These are phyloP conservation scores for Aspergillus heteromorphus DNA, from an alignment of 495 filamentous ascomycete genomes.

Conservation along the genomic window DNA sequence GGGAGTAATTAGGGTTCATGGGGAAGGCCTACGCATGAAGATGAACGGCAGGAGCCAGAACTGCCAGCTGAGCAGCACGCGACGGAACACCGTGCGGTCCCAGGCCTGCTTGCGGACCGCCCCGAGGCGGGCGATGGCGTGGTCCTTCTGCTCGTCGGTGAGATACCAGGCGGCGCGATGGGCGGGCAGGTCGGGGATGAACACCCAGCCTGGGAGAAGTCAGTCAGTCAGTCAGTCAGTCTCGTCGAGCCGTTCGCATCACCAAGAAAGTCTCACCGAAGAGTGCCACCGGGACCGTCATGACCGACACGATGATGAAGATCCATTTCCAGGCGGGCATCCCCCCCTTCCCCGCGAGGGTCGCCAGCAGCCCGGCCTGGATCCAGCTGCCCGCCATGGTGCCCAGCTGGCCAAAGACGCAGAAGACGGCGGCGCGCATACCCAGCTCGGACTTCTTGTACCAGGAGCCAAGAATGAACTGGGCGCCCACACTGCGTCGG, in stretches of 20 bases:
- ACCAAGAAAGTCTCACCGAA: conserved; percentile 21
- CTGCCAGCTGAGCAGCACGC: conserved; percentile 31
- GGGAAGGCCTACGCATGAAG: conserved; percentile 29
- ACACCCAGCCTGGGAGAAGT: conserved; percentile 27
- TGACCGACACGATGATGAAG: conserved; percentile 29
- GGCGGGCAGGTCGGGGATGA: conserved; percentile 30
- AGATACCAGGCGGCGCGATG: conserved; percentile 31
- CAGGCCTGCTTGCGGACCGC: conserved; percentile 18
- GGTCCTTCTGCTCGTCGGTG: conserved; percentile 27
- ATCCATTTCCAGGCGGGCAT: conserved; percentile 32
- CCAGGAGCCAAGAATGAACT: conserved; percentile 28
- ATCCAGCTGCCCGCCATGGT: conserved; percentile 30
- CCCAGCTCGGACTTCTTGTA: conserved; percentile 27
- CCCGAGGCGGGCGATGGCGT: conserved; percentile 24
- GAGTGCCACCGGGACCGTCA: conserved; percentile 25
- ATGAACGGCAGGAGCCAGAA: conserved; percentile 31
- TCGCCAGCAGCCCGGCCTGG: conserved; percentile 22
- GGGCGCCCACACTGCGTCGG: conserved; percentile 20
- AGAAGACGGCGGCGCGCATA: conserved; percentile 25
- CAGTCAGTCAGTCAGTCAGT: no score
- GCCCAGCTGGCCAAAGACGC: conserved; percentile 24
- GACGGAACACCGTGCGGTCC: conserved; percentile 27
- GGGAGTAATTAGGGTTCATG: no score
- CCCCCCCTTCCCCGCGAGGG: conserved; percentile 19
- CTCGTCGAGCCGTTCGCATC: background rate